A percentile compares a stretch with the other conserved stretches of the same genome.
Conservation (phyloP, 805 yeast genomes). For the Trichomonascus vanleenenianus region DNA sequence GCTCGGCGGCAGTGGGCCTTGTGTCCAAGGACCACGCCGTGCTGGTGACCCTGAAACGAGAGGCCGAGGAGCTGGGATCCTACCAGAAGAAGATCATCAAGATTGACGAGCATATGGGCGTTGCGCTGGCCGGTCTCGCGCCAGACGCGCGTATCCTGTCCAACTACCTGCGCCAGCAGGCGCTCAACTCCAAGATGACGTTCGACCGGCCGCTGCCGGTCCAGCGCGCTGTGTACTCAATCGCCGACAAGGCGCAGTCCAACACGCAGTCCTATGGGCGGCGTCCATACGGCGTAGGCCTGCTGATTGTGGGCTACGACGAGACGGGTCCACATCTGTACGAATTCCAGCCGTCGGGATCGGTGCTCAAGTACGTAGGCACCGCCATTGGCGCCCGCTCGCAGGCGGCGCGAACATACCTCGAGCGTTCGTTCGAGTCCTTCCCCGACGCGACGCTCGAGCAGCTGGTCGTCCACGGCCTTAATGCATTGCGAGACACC, state of each 20-base stretch:
- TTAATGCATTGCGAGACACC: constrained; percentile 88
- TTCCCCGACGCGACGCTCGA: constrained; percentile 57
- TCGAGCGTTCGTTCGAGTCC: constrained; percentile 75
- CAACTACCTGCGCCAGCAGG: constrained; percentile 82
- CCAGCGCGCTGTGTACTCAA: constrained; percentile 70
- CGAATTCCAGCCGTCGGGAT: constrained; percentile 95
- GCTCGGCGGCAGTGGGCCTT: constrained; percentile 93
- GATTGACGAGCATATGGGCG: constrained; percentile 89
- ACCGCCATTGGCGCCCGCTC: constrained; percentile 98
- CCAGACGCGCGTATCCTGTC: constrained; percentile 96
- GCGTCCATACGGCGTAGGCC: constrained; percentile 97
- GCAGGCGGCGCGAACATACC: constrained; percentile 94
- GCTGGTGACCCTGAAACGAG: constrained; percentile 87
- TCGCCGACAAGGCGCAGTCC: constrained; percentile 95
- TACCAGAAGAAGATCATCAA: constrained; percentile 90
- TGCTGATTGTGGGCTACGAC: constrained; percentile 83
- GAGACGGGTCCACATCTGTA: constrained; percentile 89
- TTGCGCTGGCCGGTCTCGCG: constrained; percentile 94
- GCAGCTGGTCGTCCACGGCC: constrained; percentile 75
- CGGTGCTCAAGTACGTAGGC: constrained; percentile 83
- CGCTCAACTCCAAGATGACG: constrained; percentile 78
- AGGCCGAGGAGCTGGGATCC: constrained; percentile 95
- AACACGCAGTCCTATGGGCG: constrained; percentile 95
- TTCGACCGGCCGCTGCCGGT: constrained; percentile 81
- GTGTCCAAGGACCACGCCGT: constrained; percentile 84